phyloP scores from a whole-genome alignment of 2,329 filamentous ascomycete genomes.

The Septoria linicola region DNA sequence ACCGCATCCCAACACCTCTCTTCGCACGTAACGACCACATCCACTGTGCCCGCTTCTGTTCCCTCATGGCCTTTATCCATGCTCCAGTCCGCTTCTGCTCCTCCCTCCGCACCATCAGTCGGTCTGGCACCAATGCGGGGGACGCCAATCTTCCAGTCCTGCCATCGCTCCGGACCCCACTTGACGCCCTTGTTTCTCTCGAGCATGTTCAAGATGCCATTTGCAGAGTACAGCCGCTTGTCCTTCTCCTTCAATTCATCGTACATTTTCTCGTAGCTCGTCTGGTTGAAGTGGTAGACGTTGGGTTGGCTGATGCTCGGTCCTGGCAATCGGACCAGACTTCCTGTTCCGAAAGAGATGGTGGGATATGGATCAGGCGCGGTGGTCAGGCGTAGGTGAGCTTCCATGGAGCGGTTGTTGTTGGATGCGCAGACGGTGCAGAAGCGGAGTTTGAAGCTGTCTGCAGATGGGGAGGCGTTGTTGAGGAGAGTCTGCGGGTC shows the following conservation, averaged over 20 bases:
- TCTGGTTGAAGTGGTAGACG: slow-evolving; percentile 97
- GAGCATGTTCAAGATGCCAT: slow-evolving; percentile 94
- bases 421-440: slow-evolving; percentile 99
- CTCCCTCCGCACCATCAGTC: slow-evolving; percentile 7
- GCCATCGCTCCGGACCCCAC: slow-evolving; percentile 94
- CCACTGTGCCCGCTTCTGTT: slow-evolving; percentile 84
- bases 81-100: slow-evolving; percentile 46
- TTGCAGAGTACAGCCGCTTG: slow-evolving; percentile 79
- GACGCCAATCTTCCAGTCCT: slow-evolving; percentile 90
- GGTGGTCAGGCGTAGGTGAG: slow-evolving; percentile 86
- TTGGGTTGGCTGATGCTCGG: slow-evolving; percentile 91
- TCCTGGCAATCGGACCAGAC: slow-evolving; percentile 86
- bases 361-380: slow-evolving; percentile 72
- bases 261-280: slow-evolving; percentile 92
- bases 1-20: slow-evolving; percentile 98
- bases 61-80: slow-evolving; percentile 75
- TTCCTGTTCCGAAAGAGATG: slow-evolving; percentile 95
- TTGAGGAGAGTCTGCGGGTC: too few species aligned
- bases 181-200: slow-evolving; percentile 89
- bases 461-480: neutral
- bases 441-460: slow-evolving; percentile 81
- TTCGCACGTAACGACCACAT: slow-evolving; percentile 95
- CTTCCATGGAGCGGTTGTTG: slow-evolving; percentile 99
- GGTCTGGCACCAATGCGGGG: slow-evolving; percentile 69
- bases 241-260: slow-evolving; percentile 87